Evolutionary conservation across 2,329 filamentous ascomycete genomes (phyloP).

Genomic region (Curvularia spicifera): DNA sequence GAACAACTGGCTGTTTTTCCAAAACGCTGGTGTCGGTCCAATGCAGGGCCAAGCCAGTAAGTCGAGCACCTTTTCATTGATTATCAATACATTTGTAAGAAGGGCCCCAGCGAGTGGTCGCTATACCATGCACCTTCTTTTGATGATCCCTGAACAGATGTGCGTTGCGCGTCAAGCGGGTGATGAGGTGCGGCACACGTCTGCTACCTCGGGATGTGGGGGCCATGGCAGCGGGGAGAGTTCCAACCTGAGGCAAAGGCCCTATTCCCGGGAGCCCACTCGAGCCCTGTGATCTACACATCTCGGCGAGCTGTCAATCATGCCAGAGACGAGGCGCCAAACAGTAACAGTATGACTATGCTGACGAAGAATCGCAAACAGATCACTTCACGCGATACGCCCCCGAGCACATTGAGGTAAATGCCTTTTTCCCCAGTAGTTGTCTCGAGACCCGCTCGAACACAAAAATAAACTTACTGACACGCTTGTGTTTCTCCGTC

Average conservation of each 20-base stretch:
- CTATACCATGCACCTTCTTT: background rate
- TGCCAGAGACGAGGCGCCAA: background rate
- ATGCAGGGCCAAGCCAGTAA: conserved; percentile 70
- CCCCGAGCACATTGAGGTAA: conserved; percentile 71
- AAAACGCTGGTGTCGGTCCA: conserved; percentile 80
- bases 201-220: conserved; percentile 1
- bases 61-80: conserved; percentile 14
- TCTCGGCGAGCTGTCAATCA: background rate
- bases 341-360: background rate
- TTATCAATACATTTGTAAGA: conserved; percentile 2
- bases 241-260: background rate
- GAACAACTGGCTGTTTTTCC: conserved; percentile 73
- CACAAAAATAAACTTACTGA: background rate
- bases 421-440: background rate
- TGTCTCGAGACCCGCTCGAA: background rate
- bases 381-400: conserved; percentile 87
- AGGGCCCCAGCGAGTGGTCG: background rate
- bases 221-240: background rate
- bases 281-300: background rate
- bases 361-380: conserved; percentile 9
- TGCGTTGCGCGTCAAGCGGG: background rate
- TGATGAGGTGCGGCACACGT: background rate
- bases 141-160: background rate
- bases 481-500: background rate
- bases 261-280: background rate